Percentiles rank a stretch among this genome's conserved stretches.
Evolutionary conservation across 768 basidiomycete species (phyloP).

Genomic region (Glaciozyma martinii): DNA sequence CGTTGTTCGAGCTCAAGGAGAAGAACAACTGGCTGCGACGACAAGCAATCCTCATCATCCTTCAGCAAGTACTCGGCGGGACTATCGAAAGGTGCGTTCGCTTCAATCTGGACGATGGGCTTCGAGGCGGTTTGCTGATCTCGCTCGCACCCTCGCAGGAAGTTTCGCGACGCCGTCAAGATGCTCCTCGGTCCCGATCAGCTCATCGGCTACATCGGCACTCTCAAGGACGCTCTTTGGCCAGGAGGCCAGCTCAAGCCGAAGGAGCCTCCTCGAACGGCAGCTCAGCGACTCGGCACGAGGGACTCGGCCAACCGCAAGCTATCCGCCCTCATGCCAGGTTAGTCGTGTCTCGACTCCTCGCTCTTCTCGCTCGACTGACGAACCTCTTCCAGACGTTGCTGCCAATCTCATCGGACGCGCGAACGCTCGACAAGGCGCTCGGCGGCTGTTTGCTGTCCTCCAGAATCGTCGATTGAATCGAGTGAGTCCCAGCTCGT

Average conservation of each 20-base stretch:
- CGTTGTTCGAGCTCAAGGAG: conserved; percentile 89
- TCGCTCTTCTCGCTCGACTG: background rate
- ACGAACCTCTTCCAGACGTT: conserved; percentile 52
- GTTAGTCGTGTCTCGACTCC: conserved; percentile 41
- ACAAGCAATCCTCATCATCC: conserved; percentile 90
- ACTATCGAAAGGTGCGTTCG: conserved; percentile 79
- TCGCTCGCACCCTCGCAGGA: conserved; percentile 46
- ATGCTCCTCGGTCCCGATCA: conserved; percentile 59
- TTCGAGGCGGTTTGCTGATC: background rate
- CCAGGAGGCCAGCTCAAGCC: conserved; percentile 68
- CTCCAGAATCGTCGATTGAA: conserved; percentile 90
- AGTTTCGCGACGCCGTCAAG: conserved; percentile 71
- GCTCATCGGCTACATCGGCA: conserved; percentile 55
- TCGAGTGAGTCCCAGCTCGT: conserved; percentile 51
- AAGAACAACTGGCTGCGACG: conserved; percentile 92
- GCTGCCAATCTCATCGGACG: conserved; percentile 98
- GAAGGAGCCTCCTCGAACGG: conserved; percentile 56
- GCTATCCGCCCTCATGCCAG: conserved; percentile 81
- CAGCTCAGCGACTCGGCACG: conserved; percentile 69
- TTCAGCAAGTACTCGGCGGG: conserved; percentile 89
- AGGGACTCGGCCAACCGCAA: conserved; percentile 82
- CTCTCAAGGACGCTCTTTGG: conserved; percentile 71
- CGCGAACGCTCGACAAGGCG: conserved; percentile 85
- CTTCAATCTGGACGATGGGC: background rate
- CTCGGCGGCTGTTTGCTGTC: conserved; percentile 83